Conservation (phyloP, 306 rosid genomes). For the Begonia fuchsioides region DNA sequence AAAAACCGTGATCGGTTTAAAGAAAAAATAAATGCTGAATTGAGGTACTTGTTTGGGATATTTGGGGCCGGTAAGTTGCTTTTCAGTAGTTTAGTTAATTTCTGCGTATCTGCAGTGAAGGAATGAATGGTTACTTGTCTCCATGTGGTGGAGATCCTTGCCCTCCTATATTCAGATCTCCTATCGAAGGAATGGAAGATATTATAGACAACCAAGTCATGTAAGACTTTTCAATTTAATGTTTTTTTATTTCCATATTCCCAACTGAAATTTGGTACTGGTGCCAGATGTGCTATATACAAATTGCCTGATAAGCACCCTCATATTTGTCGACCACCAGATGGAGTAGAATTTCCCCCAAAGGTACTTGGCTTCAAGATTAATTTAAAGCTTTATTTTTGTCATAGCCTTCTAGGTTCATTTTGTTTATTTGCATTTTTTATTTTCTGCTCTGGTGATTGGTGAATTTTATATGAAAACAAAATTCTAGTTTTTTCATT, state of each 20-base stretch:
- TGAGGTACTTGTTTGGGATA: constrained; percentile 48
- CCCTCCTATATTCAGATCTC: constrained; percentile 92
- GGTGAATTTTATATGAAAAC: not conserved
- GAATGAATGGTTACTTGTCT: constrained; percentile 91
- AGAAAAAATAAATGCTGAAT: constrained; percentile 63
- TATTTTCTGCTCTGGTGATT: not conserved
- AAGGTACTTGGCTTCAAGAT: constrained; percentile 33
- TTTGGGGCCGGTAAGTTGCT: not conserved
- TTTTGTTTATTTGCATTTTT: not conserved
- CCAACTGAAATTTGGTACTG: too few relatives aligned
- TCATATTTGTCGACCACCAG: constrained; percentile 62
- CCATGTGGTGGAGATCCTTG: constrained; percentile 87
- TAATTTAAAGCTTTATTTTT: too few relatives aligned
- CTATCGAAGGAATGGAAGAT: constrained; percentile 76
- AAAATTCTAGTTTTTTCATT: not conserved
- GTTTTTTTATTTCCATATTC: not conserved
- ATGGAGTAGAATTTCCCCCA: constrained; percentile 55
- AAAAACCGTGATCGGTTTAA: constrained; percentile 51
- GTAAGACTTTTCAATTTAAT: constrained; percentile 29
- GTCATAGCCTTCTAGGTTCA: too few relatives aligned
- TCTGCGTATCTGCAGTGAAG: constrained; percentile 88
- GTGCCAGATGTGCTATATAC: constrained; percentile 66
- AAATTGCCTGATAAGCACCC: constrained; percentile 62
- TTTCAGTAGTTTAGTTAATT: constrained; percentile 16
- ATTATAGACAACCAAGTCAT: constrained; percentile 89